A percentile compares a stretch with the other conserved stretches of the same genome.
Evolutionary conservation across 1,284 basidiomycete genomes (phyloP).

Genomic region (Polyporus tsugae): DNA sequence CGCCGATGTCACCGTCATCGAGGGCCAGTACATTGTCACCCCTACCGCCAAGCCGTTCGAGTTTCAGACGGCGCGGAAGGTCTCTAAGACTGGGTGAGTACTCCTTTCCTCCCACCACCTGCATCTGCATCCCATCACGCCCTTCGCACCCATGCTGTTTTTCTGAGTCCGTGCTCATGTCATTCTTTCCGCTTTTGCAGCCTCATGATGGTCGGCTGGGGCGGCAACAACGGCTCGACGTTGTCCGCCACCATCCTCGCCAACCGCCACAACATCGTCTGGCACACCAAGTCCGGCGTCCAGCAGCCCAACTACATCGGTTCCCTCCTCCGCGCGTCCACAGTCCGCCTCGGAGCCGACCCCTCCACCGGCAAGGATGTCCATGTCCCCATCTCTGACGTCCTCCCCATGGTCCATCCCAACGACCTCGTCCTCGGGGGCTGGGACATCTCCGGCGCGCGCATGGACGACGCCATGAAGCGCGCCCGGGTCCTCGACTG

Average conservation of each 20-base stretch:
- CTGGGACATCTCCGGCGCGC: constrained; percentile 93
- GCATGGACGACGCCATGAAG: constrained; percentile 93
- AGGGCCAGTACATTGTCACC: constrained; percentile 81
- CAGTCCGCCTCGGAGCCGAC: constrained; percentile 91
- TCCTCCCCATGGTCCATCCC: constrained; percentile 98
- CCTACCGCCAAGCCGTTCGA: constrained; percentile 84
- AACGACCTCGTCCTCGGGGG: constrained; percentile 98
- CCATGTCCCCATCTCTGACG: constrained; percentile 91
- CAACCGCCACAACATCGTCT: constrained; percentile 94
- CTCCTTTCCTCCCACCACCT: constrained; percentile 21
- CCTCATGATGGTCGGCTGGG: constrained; percentile 96
- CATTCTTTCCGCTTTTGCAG: constrained; percentile 51
- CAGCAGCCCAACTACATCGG: constrained; percentile 98
- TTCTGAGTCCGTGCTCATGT: neutral
- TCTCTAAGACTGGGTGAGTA: constrained; percentile 92
- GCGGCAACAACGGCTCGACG: constrained; percentile 98
- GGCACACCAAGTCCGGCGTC: constrained; percentile 93
- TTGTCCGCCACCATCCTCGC: constrained; percentile 95
- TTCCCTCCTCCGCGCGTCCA: constrained; percentile 93
- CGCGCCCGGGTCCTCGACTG: constrained; percentile 96
- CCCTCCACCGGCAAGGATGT: constrained; percentile 89
- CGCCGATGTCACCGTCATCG: constrained; percentile 73
- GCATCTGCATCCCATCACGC: neutral
- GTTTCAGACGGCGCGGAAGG: constrained; percentile 91
- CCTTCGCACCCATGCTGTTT: neutral